These are phyloP conservation scores for Hypoxylon trugodes DNA, from an alignment of 495 filamentous ascomycete genomes.

Conservation along the genomic window DNA sequence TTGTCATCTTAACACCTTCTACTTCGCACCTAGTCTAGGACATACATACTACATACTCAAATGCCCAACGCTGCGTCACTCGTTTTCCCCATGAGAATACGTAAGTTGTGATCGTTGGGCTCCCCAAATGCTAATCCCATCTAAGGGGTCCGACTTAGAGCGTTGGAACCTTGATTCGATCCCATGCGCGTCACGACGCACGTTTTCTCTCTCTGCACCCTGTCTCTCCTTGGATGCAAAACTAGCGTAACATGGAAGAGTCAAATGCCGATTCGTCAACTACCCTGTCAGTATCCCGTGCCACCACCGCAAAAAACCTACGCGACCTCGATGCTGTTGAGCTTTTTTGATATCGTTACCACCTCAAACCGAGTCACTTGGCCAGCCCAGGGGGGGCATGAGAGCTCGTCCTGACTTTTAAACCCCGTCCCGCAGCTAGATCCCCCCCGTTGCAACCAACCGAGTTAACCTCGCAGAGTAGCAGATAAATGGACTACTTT, in stretches of 20 bases:
- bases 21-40: conserved; percentile 4
- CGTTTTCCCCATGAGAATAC: conserved; percentile 6
- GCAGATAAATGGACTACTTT: conserved; percentile 18
- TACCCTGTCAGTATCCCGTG: conserved; percentile 27
- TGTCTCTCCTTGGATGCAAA: conserved; percentile 32
- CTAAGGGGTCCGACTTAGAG: background rate
- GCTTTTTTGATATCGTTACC: conserved; percentile 25
- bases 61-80: conserved; percentile 26
- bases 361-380: conserved; percentile 11
- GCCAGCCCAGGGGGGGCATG: conserved; percentile 29
- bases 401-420: conserved; percentile 29
- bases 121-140: background rate
- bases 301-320: conserved; percentile 28
- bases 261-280: conserved; percentile 32
- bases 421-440: conserved; percentile 18
- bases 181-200: conserved; percentile 37
- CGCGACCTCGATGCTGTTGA: conserved; percentile 20
- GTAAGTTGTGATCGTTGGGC: conserved; percentile 26
- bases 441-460: conserved; percentile 33
- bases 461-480: conserved; percentile 10
- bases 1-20: background rate
- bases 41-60: background rate
- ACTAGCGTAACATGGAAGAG: conserved; percentile 27
- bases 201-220: conserved; percentile 23
- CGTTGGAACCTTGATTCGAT: conserved; percentile 33